These are phyloP conservation scores for Metschnikowia arizonensis DNA, from an alignment of 805 yeast genomes.

Conservation along the genomic window DNA sequence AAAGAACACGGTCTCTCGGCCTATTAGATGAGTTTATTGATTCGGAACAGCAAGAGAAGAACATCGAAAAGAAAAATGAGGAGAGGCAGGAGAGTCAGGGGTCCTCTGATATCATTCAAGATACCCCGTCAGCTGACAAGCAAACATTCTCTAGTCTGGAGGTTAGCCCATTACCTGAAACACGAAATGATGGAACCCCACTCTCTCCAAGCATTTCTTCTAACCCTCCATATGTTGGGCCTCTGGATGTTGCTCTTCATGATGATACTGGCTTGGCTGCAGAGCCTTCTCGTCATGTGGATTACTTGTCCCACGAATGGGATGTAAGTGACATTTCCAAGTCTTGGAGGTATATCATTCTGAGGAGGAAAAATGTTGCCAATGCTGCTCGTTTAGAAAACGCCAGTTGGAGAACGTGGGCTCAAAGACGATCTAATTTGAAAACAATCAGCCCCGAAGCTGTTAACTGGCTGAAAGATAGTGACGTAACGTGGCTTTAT, in stretches of 20 bases:
- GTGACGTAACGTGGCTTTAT: constrained; percentile 96
- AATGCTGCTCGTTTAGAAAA: constrained; percentile 41
- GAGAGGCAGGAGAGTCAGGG: constrained; percentile 8
- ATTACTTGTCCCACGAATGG: constrained; percentile 94
- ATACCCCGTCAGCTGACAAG: background rate
- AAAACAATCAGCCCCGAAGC: constrained; percentile 85
- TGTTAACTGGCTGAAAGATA: constrained; percentile 95
- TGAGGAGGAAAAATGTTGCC: constrained; percentile 79
- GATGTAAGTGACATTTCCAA: constrained; percentile 88
- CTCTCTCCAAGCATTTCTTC: constrained; percentile 10
- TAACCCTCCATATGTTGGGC: constrained; percentile 19
- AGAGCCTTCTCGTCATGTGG: constrained; percentile 89
- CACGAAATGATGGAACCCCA: constrained; percentile 12
- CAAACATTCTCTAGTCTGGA: constrained; percentile 3
- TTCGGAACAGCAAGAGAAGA: constrained; percentile 26
- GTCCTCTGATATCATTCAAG: constrained; percentile 1
- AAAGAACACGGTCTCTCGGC: constrained; percentile 81
- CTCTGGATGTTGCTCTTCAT: constrained; percentile 48
- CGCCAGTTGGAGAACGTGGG: constrained; percentile 95
- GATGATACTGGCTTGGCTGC: constrained; percentile 79
- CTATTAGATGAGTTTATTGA: constrained; percentile 65
- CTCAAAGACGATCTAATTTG: constrained; percentile 62
- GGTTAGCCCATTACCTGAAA: background rate
- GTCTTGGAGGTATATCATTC: constrained; percentile 91
- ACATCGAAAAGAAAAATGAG: constrained; percentile 14